A percentile compares a stretch with the other conserved stretches of the same genome.
phyloP scores from a whole-genome alignment of 2,329 filamentous ascomycete species.

The Hypoxylon sp. region DNA sequence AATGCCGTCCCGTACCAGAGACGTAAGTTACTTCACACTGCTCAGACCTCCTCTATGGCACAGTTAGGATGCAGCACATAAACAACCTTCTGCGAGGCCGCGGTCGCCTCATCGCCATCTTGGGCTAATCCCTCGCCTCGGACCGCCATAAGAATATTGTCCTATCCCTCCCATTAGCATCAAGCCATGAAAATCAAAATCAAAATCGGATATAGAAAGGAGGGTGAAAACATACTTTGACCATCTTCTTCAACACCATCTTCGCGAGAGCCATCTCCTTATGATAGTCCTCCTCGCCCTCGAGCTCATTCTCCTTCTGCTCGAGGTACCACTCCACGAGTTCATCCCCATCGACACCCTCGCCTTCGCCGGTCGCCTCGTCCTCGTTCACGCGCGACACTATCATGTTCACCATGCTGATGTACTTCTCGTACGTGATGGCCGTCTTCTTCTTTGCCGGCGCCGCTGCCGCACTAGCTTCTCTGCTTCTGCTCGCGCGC shows the following conservation, averaged over 20 bases:
- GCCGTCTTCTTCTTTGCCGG: slow-evolving; percentile 76
- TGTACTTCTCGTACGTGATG: slow-evolving; percentile 96
- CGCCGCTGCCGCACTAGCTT: slow-evolving; percentile 54
- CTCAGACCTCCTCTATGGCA: slow-evolving; percentile 75
- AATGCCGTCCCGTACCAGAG: neutral
- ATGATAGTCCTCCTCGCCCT: slow-evolving; percentile 85
- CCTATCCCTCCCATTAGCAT: slow-evolving; percentile 61
- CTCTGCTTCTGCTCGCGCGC: slow-evolving; percentile 23
- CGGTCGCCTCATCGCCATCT: slow-evolving; percentile 59
- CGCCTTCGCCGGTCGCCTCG: slow-evolving; percentile 77
- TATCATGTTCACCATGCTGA: slow-evolving; percentile 88
- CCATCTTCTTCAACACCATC: slow-evolving; percentile 93
- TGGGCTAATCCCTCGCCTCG: slow-evolving; percentile 72
- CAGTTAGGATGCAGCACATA: slow-evolving; percentile 97
- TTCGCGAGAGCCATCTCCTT: slow-evolving; percentile 66
- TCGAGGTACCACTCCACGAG: slow-evolving; percentile 93
- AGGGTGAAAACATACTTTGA: slow-evolving; percentile 77
- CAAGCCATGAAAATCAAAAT: neutral
- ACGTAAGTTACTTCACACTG: neutral
- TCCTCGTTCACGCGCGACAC: slow-evolving; percentile 88
- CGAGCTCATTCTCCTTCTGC: slow-evolving; percentile 86
- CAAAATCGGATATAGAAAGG: neutral
- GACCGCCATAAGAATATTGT: slow-evolving; percentile 89
- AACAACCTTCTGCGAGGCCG: slow-evolving; percentile 68
- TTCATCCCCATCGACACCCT: slow-evolving; percentile 87